Conservation (phyloP, 345 rosid species). For the Toxicodendron radicans region DNA sequence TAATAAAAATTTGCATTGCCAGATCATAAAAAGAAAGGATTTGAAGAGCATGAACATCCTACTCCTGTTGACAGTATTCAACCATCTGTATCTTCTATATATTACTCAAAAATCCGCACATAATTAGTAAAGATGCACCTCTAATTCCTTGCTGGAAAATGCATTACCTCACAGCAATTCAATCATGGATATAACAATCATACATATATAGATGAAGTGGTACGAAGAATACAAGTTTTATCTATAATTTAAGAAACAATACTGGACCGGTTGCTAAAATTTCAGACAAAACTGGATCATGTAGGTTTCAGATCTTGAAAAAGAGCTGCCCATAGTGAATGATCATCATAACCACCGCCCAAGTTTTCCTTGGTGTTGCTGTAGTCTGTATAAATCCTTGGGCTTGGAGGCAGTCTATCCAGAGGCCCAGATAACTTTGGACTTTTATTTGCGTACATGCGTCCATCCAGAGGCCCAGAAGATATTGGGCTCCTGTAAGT, state of each 20-base stretch:
- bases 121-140: too few relatives aligned
- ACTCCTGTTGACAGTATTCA: too few relatives aligned
- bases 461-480: slow-evolving; percentile 43
- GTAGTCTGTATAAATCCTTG: slow-evolving; percentile 30
- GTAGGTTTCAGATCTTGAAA: slow-evolving; percentile 86
- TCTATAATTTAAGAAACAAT: background rate
- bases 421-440: slow-evolving; percentile 49
- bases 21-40: too few relatives aligned
- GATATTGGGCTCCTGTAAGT: slow-evolving; percentile 45
- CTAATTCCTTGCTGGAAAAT: too few relatives aligned
- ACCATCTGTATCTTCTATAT: too few relatives aligned
- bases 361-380: slow-evolving; percentile 22
- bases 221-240: background rate
- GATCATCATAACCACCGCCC: slow-evolving; percentile 40
- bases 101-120: too few relatives aligned
- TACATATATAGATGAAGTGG: too few relatives aligned
- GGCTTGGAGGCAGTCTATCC: slow-evolving; percentile 44
- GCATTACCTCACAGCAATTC: too few relatives aligned
- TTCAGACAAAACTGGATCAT: slow-evolving; percentile 28
- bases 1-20: too few relatives aligned
- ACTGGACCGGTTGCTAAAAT: background rate
- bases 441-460: slow-evolving; percentile 32
- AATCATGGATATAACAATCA: too few relatives aligned
- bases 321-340: slow-evolving; percentile 55
- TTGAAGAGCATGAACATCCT: too few relatives aligned